These are phyloP conservation scores for Ogataea trehalophila DNA, from an alignment of 805 yeast species.

Conservation along the genomic window DNA sequence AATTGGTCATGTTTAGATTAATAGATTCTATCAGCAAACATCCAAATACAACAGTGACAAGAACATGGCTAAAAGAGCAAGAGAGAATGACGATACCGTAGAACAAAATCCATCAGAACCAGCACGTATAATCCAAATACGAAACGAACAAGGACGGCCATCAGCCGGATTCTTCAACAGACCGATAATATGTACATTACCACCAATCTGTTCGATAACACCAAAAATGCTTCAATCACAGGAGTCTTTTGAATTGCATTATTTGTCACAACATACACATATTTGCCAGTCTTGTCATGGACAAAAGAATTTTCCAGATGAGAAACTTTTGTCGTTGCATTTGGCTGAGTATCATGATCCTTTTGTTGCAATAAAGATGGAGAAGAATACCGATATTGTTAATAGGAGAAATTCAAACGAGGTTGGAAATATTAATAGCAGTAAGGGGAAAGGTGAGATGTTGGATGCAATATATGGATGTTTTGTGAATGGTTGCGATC, in stretches of 20 bases:
- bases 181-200: conserved; percentile 15
- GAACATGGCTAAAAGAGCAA: conserved; percentile 4
- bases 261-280: conserved; percentile 22
- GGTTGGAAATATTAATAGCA: too few relatives aligned
- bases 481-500: conserved; percentile 37
- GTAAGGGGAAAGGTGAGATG: too few relatives aligned
- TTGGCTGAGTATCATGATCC: conserved; percentile 52
- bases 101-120: not conserved
- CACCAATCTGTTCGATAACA: conserved; percentile 16
- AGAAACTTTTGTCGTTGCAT: conserved; percentile 40
- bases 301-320: conserved; percentile 37
- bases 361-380: conserved; percentile 32
- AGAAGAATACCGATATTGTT: conserved; percentile 25
- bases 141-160: not conserved
- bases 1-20: too few relatives aligned
- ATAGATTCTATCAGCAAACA: not conserved
- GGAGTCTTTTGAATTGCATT: conserved; percentile 22
- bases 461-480: conserved; percentile 36
- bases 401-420: too few relatives aligned
- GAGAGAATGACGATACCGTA: conserved; percentile 8
- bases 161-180: not conserved
- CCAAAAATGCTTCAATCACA: conserved; percentile 11
- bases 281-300: conserved; percentile 34
- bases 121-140: too few relatives aligned
- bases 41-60: not conserved